These are phyloP conservation scores for Carex arenaria DNA, from an alignment of 202 grass and related monocot genomes.

Conservation along the genomic window DNA sequence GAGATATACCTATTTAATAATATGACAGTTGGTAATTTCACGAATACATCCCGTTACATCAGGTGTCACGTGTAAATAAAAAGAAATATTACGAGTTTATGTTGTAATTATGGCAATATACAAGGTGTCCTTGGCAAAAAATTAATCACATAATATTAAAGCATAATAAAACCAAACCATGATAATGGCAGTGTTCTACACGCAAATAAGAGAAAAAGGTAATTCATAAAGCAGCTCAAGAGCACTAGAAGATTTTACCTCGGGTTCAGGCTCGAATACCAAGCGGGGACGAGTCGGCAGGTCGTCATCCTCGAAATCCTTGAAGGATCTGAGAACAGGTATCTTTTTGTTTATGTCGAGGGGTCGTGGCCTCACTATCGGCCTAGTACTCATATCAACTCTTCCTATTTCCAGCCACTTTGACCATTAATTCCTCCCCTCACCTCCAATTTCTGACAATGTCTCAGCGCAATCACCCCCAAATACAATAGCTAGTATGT, in stretches of 20 bases:
- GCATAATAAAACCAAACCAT: conserved; percentile 1
- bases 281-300: conserved; percentile 23
- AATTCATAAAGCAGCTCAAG: background rate
- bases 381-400: conserved; percentile 40
- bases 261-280: conserved; percentile 45
- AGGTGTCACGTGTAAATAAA: background rate
- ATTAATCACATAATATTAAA: background rate
- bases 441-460: background rate
- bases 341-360: conserved; percentile 99
- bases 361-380: conserved; percentile 88
- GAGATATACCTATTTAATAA: background rate
- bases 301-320: conserved; percentile 96
- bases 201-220: conserved; percentile 4
- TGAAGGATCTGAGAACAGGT: conserved; percentile 75
- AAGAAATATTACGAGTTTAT: background rate
- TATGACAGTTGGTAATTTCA: background rate
- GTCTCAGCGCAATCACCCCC: background rate
- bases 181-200: background rate
- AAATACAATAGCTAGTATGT: background rate
- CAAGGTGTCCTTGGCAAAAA: background rate
- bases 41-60: background rate
- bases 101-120: conserved; percentile 3
- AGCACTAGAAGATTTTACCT: conserved; percentile 44
- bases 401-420: background rate
- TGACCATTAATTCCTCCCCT: background rate